Percentiles rank a stretch among this genome's conserved stretches.
Evolutionary conservation across 306 rosid species (phyloP).

Genomic region (Rosa multiflora): DNA sequence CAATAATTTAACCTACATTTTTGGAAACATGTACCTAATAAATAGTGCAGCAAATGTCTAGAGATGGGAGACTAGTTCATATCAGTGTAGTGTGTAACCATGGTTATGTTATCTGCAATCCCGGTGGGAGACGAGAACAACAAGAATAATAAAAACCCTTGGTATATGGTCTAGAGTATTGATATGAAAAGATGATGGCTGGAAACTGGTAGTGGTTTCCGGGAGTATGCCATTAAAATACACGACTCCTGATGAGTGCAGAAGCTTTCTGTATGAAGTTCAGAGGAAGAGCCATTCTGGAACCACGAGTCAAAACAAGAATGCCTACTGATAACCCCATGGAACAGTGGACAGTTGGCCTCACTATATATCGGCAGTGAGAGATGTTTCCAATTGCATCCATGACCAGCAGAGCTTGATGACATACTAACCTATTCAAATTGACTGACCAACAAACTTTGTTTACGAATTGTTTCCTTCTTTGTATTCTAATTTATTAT

Average conservation of each 20-base stretch:
- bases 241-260: not conserved
- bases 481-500: not conserved
- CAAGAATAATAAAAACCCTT: slow-evolving; percentile 15
- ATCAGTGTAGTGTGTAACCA: slow-evolving; percentile 19
- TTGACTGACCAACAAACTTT: slow-evolving; percentile 14
- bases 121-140: slow-evolving; percentile 14
- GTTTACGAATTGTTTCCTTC: not conserved
- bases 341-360: not conserved
- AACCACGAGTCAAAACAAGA: not conserved
- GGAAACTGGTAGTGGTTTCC: slow-evolving; percentile 25
- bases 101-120: slow-evolving; percentile 18
- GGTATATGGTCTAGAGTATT: slow-evolving; percentile 22
- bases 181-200: slow-evolving; percentile 22
- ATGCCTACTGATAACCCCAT: not conserved
- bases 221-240: slow-evolving; percentile 8
- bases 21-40: not conserved
- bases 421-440: not conserved
- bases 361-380: not conserved
- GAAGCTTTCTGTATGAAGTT: slow-evolving; percentile 23
- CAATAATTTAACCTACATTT: not conserved
- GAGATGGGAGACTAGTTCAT: slow-evolving; percentile 10
- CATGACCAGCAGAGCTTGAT: not conserved
- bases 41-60: not conserved
- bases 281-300: slow-evolving; percentile 15
- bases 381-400: not conserved